These are phyloP conservation scores for Kwoniella sp. DNA, from an alignment of 768 basidiomycete species.

Conservation along the genomic window DNA sequence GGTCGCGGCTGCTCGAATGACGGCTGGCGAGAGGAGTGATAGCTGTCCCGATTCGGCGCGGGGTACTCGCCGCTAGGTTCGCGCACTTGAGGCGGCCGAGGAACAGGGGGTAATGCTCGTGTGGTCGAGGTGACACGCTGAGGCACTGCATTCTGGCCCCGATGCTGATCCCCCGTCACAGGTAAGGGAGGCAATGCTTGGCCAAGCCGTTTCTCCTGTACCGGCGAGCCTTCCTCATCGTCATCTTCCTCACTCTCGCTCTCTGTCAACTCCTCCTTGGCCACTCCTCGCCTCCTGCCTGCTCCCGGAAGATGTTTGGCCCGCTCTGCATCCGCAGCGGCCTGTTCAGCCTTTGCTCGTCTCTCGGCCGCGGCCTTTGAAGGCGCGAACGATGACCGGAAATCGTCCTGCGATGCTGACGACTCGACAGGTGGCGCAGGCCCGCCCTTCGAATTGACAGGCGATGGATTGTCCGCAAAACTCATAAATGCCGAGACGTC, in stretches of 20 bases:
- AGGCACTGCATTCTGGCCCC: no score
- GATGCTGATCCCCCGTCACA: no score
- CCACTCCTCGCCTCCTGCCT: slow-evolving; percentile 53
- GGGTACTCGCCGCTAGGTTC: slow-evolving; percentile 5
- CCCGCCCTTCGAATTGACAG: slow-evolving; percentile 18
- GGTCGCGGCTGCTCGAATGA: slow-evolving; percentile 11
- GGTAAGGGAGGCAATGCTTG: slow-evolving; percentile 5
- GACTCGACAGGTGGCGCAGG: no score
- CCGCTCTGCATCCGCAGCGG: slow-evolving; percentile 74
- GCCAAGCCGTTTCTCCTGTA: slow-evolving; percentile 7
- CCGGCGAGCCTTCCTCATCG: slow-evolving; percentile 54
- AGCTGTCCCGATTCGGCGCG: slow-evolving; percentile 1
- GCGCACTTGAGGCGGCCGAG: slow-evolving; percentile 15
- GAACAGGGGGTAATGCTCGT: slow-evolving; percentile 37
- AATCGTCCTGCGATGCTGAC: no score
- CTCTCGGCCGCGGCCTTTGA: slow-evolving; percentile 79
- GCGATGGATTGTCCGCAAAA: slow-evolving; percentile 41
- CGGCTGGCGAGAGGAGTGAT: slow-evolving; percentile 2
- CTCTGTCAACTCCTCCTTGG: slow-evolving; percentile 57
- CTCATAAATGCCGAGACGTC: slow-evolving; percentile 41
- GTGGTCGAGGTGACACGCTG: slow-evolving; percentile 21
- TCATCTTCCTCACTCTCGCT: slow-evolving; percentile 79
- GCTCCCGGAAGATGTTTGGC: slow-evolving; percentile 69
- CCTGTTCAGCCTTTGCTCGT: slow-evolving; percentile 75
- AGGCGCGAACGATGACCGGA: slow-evolving; percentile 81